phyloP scores from a whole-genome alignment of 192 early-diverging fungal species.

The Pilaira anomala region DNA sequence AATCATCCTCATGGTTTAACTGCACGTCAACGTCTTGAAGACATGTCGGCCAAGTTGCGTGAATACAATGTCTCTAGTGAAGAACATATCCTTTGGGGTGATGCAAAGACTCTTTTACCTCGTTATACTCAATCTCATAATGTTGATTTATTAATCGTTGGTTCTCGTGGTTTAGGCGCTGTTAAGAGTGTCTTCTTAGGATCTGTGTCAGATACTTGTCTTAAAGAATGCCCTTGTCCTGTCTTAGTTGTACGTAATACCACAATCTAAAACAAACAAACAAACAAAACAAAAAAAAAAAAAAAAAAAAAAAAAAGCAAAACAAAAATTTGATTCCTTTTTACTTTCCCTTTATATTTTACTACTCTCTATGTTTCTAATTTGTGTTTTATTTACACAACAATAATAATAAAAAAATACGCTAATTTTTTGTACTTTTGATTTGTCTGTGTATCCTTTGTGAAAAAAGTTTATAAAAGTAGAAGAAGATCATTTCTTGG shows the following conservation, averaged over 20 bases:
- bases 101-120: slow-evolving; percentile 28
- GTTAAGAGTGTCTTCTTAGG: slow-evolving; percentile 36
- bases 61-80: slow-evolving; percentile 25
- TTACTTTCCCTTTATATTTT: neutral
- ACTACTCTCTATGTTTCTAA: neutral
- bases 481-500: too few relatives aligned
- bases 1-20: slow-evolving; percentile 8
- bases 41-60: slow-evolving; percentile 18
- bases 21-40: slow-evolving; percentile 10
- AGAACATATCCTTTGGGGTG: slow-evolving; percentile 37
- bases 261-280: slow-evolving; percentile 18
- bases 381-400: too few relatives aligned
- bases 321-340: neutral
- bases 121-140: slow-evolving; percentile 27
- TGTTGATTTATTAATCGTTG: slow-evolving; percentile 36
- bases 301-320: too few relatives aligned
- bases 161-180: slow-evolving; percentile 33
- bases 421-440: too few relatives aligned
- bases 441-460: too few relatives aligned
- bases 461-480: too few relatives aligned
- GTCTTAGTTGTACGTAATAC: slow-evolving; percentile 35
- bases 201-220: slow-evolving; percentile 33
- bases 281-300: too few relatives aligned
- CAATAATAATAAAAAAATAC: too few relatives aligned
- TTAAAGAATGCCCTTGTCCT: slow-evolving; percentile 36